Conservation (phyloP, 805 yeast genomes). For the Ogataea saltuana region DNA sequence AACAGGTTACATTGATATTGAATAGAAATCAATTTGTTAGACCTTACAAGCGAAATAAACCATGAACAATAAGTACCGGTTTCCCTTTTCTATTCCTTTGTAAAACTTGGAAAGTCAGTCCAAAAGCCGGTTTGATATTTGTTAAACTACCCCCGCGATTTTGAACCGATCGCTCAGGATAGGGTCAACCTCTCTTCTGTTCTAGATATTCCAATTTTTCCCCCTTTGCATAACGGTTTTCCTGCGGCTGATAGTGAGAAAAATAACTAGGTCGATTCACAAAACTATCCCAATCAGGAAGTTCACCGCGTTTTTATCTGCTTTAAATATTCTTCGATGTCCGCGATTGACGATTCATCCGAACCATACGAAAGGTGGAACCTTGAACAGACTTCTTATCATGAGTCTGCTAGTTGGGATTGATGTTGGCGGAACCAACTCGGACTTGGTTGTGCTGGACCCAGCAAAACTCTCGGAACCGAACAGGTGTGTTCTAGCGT, state of each 20-base stretch:
- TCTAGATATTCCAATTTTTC: not conserved
- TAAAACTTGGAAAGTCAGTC: no score
- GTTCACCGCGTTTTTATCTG: not conserved
- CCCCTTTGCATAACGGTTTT: not conserved
- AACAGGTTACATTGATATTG: conserved; percentile 22
- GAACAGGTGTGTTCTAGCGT: conserved; percentile 38
- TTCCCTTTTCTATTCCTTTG: no score
- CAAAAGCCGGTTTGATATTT: no score
- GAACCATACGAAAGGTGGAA: no score
- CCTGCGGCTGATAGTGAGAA: no score
- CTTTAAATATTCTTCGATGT: not conserved
- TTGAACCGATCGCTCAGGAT: no score
- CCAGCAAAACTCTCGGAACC: conserved; percentile 30
- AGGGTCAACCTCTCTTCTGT: no score
- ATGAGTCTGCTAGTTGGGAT: conserved; percentile 38
- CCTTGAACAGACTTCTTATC: no score
- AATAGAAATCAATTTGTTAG: not conserved
- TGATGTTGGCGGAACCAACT: conserved; percentile 54
- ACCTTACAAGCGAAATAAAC: no score
- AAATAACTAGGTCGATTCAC: no score
- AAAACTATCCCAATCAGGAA: conserved; percentile 4
- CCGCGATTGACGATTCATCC: not conserved
- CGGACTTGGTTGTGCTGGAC: conserved; percentile 46
- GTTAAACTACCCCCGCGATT: no score
- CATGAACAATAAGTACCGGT: no score